Evolutionary conservation across 306 rosid genomes (phyloP).

Genomic region (Senna tora): DNA sequence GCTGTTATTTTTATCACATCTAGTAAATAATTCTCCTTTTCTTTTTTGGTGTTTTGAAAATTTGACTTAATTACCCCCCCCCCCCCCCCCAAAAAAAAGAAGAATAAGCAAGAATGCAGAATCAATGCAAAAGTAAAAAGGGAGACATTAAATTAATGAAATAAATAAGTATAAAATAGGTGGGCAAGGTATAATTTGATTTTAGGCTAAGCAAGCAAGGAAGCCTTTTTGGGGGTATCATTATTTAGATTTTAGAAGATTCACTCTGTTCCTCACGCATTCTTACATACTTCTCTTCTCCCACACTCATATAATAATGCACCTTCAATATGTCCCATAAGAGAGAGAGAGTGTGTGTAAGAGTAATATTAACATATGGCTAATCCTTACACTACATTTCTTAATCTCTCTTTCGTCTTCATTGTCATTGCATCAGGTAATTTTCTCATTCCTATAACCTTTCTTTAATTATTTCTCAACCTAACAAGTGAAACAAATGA

Average conservation of each 20-base stretch:
- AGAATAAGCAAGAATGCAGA: conserved; percentile 1
- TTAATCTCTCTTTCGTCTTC: conserved; percentile 42
- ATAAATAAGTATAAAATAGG: conserved; percentile 22
- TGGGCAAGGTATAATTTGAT: conserved; percentile 45
- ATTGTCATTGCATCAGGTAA: conserved; percentile 44
- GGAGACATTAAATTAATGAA: conserved; percentile 5
- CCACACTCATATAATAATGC: conserved; percentile 24
- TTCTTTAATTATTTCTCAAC: neutral
- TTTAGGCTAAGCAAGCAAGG: conserved; percentile 27
- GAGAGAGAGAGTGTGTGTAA: neutral
- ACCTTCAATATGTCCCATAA: conserved; percentile 30
- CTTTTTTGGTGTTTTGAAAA: neutral
- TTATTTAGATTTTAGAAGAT: conserved; percentile 11
- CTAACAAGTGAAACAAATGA: neutral
- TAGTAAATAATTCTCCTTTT: no score
- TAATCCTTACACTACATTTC: conserved; percentile 21
- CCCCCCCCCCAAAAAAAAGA: no score
- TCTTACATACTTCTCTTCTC: conserved; percentile 29
- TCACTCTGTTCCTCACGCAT: conserved; percentile 50
- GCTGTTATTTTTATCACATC: no score
- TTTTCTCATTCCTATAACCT: neutral
- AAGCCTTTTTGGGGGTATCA: conserved; percentile 42
- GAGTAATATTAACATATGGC: conserved; percentile 31
- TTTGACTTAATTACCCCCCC: neutral
- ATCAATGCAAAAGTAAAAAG: conserved; percentile 26